These are phyloP conservation scores for Aureobasidium sp. DNA, from an alignment of 2,329 filamentous ascomycete genomes.

Conservation along the genomic window DNA sequence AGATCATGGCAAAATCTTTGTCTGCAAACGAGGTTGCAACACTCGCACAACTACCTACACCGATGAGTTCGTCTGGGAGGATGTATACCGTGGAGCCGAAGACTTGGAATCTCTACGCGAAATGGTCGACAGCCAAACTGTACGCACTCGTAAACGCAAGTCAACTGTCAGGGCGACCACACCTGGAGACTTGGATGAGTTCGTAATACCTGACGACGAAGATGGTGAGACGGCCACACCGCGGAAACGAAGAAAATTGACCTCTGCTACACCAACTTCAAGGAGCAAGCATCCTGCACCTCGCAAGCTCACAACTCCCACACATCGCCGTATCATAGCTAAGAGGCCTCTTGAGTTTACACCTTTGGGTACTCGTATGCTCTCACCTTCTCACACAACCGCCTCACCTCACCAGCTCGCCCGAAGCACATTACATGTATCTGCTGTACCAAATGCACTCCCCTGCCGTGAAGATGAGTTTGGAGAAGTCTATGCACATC, in stretches of 20 bases:
- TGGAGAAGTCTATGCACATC: slow-evolving; percentile 80
- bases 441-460: slow-evolving; percentile 78
- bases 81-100: slow-evolving; percentile 62
- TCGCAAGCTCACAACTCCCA: slow-evolving; percentile 52
- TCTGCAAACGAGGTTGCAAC: slow-evolving; percentile 85
- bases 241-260: slow-evolving; percentile 40
- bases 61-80: slow-evolving; percentile 85
- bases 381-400: slow-evolving; percentile 66
- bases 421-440: slow-evolving; percentile 81
- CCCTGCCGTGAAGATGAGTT: slow-evolving; percentile 93
- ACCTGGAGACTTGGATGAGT: slow-evolving; percentile 34
- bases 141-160: slow-evolving; percentile 53
- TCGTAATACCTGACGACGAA: slow-evolving; percentile 32
- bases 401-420: slow-evolving; percentile 88
- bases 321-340: slow-evolving; percentile 59
- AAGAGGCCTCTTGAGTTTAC: slow-evolving; percentile 94
- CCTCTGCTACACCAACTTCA: slow-evolving; percentile 36
- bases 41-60: slow-evolving; percentile 85
- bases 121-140: slow-evolving; percentile 63
- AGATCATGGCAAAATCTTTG: slow-evolving; percentile 76
- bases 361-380: slow-evolving; percentile 76
- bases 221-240: slow-evolving; percentile 35
- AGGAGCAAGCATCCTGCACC: slow-evolving; percentile 37
- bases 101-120: slow-evolving; percentile 58
- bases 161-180: slow-evolving; percentile 20